Evolutionary conservation across 371 early-diverging fungal genomes (phyloP).

Genomic region (Homolaphlyctis polyrhiza): DNA sequence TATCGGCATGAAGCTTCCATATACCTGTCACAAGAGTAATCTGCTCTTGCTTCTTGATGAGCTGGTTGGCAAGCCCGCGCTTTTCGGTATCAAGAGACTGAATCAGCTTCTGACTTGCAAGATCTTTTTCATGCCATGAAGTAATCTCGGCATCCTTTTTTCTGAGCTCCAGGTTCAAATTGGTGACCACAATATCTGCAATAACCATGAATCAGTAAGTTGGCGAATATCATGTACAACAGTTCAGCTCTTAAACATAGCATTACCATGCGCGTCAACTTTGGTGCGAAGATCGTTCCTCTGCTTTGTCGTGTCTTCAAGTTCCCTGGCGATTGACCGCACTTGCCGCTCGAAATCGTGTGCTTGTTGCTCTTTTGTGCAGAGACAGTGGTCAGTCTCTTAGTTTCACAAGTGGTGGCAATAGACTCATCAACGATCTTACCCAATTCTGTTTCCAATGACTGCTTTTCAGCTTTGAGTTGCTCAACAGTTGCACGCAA

Average conservation of each 20-base stretch:
- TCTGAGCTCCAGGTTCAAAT: neutral
- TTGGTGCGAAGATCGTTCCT: too few relatives aligned
- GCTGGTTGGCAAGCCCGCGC: neutral
- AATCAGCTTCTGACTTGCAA: constrained; percentile 4
- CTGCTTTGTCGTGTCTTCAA: too few relatives aligned
- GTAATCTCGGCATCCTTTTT: neutral
- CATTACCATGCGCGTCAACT: too few relatives aligned
- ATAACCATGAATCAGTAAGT: neutral
- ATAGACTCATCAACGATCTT: neutral
- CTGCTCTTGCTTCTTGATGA: neutral
- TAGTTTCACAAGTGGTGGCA: neutral
- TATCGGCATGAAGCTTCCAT: neutral
- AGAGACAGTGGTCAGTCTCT: neutral
- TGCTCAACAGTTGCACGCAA: neutral
- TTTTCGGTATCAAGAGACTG: constrained; percentile 4
- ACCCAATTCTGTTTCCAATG: neutral
- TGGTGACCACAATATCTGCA: neutral
- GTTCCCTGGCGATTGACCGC: neutral
- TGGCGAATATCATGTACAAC: too few relatives aligned
- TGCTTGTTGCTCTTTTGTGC: neutral
- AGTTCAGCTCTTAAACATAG: too few relatives aligned
- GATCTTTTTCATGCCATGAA: constrained; percentile 6
- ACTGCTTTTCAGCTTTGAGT: neutral
- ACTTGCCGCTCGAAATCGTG: neutral
- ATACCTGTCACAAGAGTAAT: neutral